These are phyloP conservation scores for Fusarium concolor DNA, from an alignment of 2,329 filamentous ascomycete genomes.

Conservation along the genomic window DNA sequence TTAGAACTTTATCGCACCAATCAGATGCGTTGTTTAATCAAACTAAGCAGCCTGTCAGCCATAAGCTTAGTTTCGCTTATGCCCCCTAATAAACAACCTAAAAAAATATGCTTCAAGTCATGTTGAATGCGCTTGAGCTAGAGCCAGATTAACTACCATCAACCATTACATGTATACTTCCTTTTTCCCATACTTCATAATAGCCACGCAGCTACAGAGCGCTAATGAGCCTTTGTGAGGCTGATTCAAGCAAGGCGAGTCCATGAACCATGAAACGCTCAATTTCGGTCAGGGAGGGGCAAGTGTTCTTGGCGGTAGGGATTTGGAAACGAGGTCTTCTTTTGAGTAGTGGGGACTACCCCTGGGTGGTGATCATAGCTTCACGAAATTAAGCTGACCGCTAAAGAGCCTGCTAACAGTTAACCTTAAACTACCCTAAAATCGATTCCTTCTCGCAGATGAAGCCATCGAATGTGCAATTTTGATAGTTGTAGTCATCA, in stretches of 20 bases:
- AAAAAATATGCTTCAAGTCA: conserved; percentile 19
- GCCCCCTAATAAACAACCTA: conserved; percentile 12
- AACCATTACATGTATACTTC: too few species aligned
- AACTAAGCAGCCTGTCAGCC: not conserved
- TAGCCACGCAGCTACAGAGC: too few species aligned
- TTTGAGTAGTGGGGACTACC: not conserved
- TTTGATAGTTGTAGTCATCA: not conserved
- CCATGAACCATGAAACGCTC: conserved; percentile 11
- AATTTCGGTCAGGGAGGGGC: conserved; percentile 5
- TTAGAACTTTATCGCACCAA: conserved; percentile 14
- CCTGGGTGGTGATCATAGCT: conserved; percentile 24
- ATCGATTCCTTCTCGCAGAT: not conserved
- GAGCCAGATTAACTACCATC: not conserved
- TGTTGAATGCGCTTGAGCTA: not conserved
- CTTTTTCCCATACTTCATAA: too few species aligned
- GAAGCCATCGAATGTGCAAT: not conserved
- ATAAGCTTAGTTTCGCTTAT: not conserved
- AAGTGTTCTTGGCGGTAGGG: conserved; percentile 22
- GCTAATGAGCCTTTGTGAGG: not conserved
- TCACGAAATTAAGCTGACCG: conserved; percentile 3
- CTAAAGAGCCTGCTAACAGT: conserved; percentile 2
- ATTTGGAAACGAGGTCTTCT: conserved; percentile 4
- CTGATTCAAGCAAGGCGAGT: not conserved
- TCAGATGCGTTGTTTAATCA: conserved; percentile 10
- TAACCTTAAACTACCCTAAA: conserved; percentile 1